These are phyloP conservation scores for Oenanthe sinensis DNA, from an alignment of 129 eudicot species.

Conservation along the genomic window DNA sequence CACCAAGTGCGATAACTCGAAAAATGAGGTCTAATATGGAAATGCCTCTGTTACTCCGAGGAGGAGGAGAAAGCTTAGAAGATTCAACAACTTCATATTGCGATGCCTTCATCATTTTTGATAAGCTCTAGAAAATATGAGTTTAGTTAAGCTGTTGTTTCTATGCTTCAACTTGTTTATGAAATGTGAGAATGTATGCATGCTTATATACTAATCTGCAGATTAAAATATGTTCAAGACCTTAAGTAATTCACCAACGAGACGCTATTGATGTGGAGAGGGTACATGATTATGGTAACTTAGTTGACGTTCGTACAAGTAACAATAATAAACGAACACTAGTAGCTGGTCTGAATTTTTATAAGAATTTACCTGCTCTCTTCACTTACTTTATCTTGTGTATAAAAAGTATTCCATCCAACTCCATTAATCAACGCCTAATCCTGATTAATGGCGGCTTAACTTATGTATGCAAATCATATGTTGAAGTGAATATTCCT, in stretches of 20 bases:
- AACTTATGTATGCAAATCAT: background rate
- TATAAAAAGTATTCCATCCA: background rate
- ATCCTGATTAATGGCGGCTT: background rate
- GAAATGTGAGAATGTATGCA: background rate
- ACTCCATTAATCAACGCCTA: slow-evolving; percentile 7
- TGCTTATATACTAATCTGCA: background rate
- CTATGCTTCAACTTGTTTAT: background rate
- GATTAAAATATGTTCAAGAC: background rate
- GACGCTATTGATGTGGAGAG: slow-evolving; percentile 5
- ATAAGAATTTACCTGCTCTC: slow-evolving; percentile 13
- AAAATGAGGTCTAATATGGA: slow-evolving; percentile 50
- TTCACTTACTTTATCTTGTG: background rate
- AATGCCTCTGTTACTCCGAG: slow-evolving; percentile 39
- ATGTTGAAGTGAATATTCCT: slow-evolving; percentile 2
- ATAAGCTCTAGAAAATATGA: background rate
- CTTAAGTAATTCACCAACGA: slow-evolving; percentile 2
- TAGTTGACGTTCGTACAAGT: background rate
- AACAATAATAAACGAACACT: background rate
- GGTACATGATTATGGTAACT: slow-evolving; percentile 1
- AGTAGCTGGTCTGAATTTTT: background rate
- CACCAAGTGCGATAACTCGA: slow-evolving; percentile 44
- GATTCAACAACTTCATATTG: slow-evolving; percentile 36
- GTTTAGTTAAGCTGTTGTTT: background rate
- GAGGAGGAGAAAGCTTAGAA: slow-evolving; percentile 29
- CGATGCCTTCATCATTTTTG: slow-evolving; percentile 20